A percentile compares a stretch with the other conserved stretches of the same genome.
phyloP scores from a whole-genome alignment of 2,329 filamentous ascomycete species.

The Cordyceps fumosorosea region DNA sequence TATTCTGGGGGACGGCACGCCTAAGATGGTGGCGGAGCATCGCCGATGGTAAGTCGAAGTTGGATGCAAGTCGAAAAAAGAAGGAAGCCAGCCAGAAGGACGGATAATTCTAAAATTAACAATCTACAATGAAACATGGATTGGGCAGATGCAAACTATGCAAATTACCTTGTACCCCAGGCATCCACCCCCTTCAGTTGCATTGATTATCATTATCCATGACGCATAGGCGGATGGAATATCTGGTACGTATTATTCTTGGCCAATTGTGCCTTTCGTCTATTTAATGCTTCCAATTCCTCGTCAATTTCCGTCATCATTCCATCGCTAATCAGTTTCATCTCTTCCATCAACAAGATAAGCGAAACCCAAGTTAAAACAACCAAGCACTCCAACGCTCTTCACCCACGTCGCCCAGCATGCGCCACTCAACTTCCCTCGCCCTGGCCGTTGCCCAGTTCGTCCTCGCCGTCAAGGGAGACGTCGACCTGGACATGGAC shows the following conservation, averaged over 20 bases:
- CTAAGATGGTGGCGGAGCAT: constrained; percentile 4
- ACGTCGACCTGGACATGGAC: constrained; percentile 27
- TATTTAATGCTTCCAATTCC: not conserved
- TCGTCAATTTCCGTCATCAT: not conserved
- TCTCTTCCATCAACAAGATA: not conserved
- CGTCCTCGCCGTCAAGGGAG: constrained; percentile 17
- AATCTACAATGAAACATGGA: not conserved
- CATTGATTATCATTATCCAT: not conserved
- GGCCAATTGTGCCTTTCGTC: not conserved
- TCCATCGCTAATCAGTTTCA: not conserved
- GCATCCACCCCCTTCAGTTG: not conserved
- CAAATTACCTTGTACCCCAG: not conserved
- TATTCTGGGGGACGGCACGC: constrained; percentile 1
- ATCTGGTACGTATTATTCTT: not conserved
- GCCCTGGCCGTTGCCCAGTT: not conserved
- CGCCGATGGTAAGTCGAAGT: not conserved
- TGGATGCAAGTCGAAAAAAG: not conserved
- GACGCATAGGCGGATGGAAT: not conserved
- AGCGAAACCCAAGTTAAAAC: not conserved
- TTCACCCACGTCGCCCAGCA: not conserved
- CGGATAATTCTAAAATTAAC: not conserved
- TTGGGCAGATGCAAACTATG: not conserved
- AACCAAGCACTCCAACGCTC: not conserved
- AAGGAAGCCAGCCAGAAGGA: too few species aligned
- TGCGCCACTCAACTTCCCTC: not conserved